These are phyloP conservation scores for Fusarium mangiferae DNA, from an alignment of 2,329 filamentous ascomycete species.

Conservation along the genomic window DNA sequence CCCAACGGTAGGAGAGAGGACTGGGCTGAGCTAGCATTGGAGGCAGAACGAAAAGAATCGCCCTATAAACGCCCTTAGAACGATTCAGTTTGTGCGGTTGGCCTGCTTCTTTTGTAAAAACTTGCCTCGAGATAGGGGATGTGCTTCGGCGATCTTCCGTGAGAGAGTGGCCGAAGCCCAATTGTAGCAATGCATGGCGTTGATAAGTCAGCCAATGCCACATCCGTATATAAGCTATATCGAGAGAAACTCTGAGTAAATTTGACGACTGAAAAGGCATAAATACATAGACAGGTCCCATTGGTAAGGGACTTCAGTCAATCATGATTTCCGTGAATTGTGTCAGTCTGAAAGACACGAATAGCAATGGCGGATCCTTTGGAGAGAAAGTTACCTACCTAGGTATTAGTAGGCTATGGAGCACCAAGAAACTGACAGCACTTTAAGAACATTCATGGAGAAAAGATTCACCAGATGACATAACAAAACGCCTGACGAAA, in stretches of 20 bases:
- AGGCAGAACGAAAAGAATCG: background rate
- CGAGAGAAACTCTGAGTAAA: background rate
- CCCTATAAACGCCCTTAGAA: slow-evolving; percentile 1
- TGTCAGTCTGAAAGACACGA: background rate
- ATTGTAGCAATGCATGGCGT: background rate
- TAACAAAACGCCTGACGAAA: too few relatives aligned
- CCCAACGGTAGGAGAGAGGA: slow-evolving; percentile 22
- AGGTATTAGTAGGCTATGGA: background rate
- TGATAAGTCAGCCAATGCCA: background rate
- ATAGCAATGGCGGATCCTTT: background rate
- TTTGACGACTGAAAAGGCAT: background rate
- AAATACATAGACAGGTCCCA: background rate
- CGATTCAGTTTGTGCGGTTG: slow-evolving; percentile 5
- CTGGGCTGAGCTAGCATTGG: slow-evolving; percentile 8
- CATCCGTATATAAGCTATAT: background rate
- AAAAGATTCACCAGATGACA: background rate
- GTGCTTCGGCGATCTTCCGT: slow-evolving; percentile 30
- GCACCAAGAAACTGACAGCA: background rate
- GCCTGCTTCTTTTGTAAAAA: slow-evolving; percentile 26
- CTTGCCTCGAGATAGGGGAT: background rate
- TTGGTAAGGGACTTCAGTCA: background rate
- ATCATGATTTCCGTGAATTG: background rate
- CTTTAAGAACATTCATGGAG: background rate
- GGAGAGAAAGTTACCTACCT: background rate
- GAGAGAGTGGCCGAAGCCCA: background rate